These are phyloP conservation scores for Kodamaea hsintzibuensis DNA, from an alignment of 805 yeast genomes.

Conservation along the genomic window DNA sequence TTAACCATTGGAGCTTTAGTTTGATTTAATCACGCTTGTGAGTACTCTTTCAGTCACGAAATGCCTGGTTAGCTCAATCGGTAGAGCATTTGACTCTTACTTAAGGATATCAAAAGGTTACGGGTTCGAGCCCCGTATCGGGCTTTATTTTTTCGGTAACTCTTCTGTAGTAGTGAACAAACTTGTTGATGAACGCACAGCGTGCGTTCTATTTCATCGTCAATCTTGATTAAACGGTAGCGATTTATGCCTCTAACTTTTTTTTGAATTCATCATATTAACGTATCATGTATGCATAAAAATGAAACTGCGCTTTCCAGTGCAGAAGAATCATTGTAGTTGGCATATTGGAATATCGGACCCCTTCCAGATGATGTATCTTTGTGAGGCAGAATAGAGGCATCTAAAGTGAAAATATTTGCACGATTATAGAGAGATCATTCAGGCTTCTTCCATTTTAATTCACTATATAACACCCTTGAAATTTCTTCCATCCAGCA, in stretches of 20 bases:
- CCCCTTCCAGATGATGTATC: neutral
- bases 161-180: too few species aligned
- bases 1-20: too few species aligned
- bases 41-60: neutral
- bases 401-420: neutral
- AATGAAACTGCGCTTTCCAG: neutral
- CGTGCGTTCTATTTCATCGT: neutral
- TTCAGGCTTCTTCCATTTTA: too few species aligned
- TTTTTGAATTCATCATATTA: too few species aligned
- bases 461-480: neutral
- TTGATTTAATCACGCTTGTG: too few species aligned
- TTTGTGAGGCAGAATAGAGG: neutral
- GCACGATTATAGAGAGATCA: neutral
- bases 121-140: slow-evolving; percentile 5
- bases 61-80: slow-evolving; percentile 4
- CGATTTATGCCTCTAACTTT: neutral
- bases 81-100: slow-evolving; percentile 3
- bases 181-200: neutral
- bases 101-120: slow-evolving; percentile 1
- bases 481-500: neutral
- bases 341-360: neutral
- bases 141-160: neutral
- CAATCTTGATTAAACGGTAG: neutral
- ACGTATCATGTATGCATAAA: neutral
- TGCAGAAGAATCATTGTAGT: neutral